Base-by-base conservation (phyloP, 2,329 filamentous ascomycete species). In the Scedosporium aurantiacum region DNA sequence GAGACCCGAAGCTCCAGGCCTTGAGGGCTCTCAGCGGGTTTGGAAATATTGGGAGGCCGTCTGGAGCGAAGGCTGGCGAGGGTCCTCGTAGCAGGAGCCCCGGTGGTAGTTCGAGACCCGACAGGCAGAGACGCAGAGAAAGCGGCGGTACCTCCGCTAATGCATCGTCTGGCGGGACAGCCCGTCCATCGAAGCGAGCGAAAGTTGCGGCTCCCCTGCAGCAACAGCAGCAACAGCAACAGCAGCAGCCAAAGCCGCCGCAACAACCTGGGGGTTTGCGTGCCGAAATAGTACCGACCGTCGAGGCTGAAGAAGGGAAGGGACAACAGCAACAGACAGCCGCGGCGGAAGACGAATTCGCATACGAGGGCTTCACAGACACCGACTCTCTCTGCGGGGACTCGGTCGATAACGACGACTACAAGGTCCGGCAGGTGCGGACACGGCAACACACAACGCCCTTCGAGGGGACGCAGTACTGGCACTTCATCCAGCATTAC, bases 31-130 rank as follows among this genome's bases (percentile, higher is more conserved):
- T 81, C 70, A 78, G 79, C 62, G 82, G 82, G 0, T 82, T 79
- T 63, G 79, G 81, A 57, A 83, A 80, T 64, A 83, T 84, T 5
- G 82, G 82, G 6, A 74, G 82, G 0, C 82, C 82, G 0, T 81
- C 79, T 47, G 76, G 75, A 8, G 3, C 75, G 76, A 60, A 64
- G 79, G 75, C 63, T 72, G 73, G 21, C 58, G 62, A 8, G 67
- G 67, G 3, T 62, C 64, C 28, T 6, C n/a, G 18, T 1, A 37
- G 16, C 14, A 45, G 18, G 41, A 50, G 41, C 28, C 21, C n/a
- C 14, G 32, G 28, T 6, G 28, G 32, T 6, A 6, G 32, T 6
- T 37, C 32, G 32, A 60, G 40, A 23, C 16, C 3, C 16, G 55
- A 57, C 25, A 27, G 52, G 41, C 43, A 57, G 54, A 27, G 52